Conservation (phyloP, 1,284 basidiomycete genomes). For the Xerocomus nothofagi region DNA sequence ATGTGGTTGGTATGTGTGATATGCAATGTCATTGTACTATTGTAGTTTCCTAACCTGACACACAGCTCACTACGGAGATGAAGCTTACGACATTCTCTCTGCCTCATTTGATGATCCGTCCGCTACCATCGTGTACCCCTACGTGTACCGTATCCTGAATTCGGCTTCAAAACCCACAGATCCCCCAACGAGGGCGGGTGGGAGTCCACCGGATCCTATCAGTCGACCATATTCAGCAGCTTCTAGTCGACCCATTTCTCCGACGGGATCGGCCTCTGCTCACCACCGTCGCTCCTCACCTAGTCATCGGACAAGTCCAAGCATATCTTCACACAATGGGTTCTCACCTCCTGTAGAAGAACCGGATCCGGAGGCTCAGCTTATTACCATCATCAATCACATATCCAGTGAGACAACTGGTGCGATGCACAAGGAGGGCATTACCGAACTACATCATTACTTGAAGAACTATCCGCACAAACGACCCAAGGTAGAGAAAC, state of each 20-base stretch:
- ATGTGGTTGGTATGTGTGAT: constrained; percentile 78
- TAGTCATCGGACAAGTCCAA: constrained; percentile 66
- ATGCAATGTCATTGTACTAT: constrained; percentile 5
- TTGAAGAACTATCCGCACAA: constrained; percentile 91
- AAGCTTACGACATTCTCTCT: constrained; percentile 79
- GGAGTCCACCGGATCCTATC: constrained; percentile 40
- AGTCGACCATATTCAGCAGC: constrained; percentile 54
- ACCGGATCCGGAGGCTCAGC: constrained; percentile 76
- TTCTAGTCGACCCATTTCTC: constrained; percentile 64
- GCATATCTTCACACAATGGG: constrained; percentile 56
- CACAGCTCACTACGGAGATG: constrained; percentile 76
- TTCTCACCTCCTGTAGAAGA: constrained; percentile 61
- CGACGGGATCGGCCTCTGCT: constrained; percentile 57
- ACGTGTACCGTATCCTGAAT: constrained; percentile 84
- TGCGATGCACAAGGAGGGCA: constrained; percentile 83
- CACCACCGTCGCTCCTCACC: constrained; percentile 54
- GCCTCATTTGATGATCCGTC: constrained; percentile 80
- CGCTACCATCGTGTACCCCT: constrained; percentile 80
- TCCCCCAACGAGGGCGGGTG: constrained; percentile 38
- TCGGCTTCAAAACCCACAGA: constrained; percentile 52
- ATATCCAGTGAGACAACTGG: constrained; percentile 88
- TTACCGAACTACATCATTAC: constrained; percentile 95
- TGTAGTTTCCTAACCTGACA: constrained; percentile 25
- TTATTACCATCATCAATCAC: constrained; percentile 83
- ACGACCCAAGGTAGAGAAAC: constrained; percentile 79